phyloP scores from a whole-genome alignment of 2,329 filamentous ascomycete species.

The Juglanconis oblonga region DNA sequence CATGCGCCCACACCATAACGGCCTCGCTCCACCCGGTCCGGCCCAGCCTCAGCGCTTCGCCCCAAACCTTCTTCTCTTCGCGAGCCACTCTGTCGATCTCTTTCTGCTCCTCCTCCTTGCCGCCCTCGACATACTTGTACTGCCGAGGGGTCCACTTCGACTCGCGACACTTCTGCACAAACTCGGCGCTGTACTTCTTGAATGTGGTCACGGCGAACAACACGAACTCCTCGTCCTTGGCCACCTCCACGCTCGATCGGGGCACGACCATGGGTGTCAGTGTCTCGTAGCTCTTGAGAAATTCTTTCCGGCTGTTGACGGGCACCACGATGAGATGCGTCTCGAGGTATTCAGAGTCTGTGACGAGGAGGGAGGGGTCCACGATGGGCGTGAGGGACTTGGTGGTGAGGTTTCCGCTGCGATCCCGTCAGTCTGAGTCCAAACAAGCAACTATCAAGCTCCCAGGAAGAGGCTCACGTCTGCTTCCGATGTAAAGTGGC shows the following conservation, averaged over 20 bases:
- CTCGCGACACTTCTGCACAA: conserved; percentile 88
- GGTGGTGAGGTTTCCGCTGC: conserved; percentile 85
- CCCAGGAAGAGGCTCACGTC: conserved; percentile 54
- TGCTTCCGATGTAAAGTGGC: conserved; percentile 80
- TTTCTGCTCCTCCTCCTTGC: conserved; percentile 81
- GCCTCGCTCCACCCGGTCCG: conserved; percentile 94
- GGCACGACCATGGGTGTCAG: conserved; percentile 90
- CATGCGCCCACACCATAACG: conserved; percentile 94
- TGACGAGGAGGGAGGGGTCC: conserved; percentile 73
- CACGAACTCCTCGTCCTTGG: conserved; percentile 84
- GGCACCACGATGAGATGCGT: conserved; percentile 93
- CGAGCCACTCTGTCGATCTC: conserved; percentile 79
- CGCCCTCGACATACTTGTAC: conserved; percentile 89
- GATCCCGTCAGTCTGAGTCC: not conserved
- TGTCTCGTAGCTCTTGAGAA: conserved; percentile 84
- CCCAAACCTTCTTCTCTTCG: conserved; percentile 90
- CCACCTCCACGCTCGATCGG: conserved; percentile 75
- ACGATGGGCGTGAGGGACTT: conserved; percentile 91
- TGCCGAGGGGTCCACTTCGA: conserved; percentile 93
- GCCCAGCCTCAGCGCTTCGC: conserved; percentile 81
- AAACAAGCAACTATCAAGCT: not conserved
- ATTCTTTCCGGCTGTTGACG: conserved; percentile 76
- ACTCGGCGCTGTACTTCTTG: conserved; percentile 85
- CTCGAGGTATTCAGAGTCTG: conserved; percentile 93
- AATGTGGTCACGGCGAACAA: conserved; percentile 89